These are phyloP conservation scores for Eremochloa ophiuroides DNA, from an alignment of 176 grass and related monocot species.

Conservation along the genomic window DNA sequence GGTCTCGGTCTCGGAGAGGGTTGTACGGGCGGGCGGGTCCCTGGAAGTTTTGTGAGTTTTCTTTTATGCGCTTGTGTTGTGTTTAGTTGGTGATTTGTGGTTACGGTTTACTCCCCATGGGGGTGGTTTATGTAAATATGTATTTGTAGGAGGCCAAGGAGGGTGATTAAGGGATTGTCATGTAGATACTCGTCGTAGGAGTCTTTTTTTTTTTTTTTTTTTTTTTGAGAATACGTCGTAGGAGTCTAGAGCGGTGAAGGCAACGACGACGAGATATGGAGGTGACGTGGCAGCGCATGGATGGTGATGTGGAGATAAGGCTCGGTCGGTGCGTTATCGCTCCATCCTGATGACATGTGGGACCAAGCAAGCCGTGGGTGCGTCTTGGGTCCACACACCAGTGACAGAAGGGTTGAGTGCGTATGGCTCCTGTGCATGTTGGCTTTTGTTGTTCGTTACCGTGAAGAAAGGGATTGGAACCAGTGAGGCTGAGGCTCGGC, in stretches of 20 bases:
- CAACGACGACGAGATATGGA: not conserved
- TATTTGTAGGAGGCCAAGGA: not conserved
- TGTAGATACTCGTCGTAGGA: no score
- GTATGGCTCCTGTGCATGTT: accelerated
- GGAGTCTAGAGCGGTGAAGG: not conserved
- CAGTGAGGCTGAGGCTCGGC: not conserved
- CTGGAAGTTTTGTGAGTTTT: accelerated
- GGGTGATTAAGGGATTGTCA: no score
- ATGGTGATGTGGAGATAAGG: slow-evolving; percentile 32
- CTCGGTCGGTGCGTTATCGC: no score
- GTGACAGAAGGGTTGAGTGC: accelerated
- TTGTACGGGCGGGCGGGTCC: not conserved
- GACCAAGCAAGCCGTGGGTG: accelerated
- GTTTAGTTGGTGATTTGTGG: accelerated
- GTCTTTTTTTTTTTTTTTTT: no score
- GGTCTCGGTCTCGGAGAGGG: not conserved
- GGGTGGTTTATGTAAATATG: accelerated
- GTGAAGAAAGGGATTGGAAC: not conserved
- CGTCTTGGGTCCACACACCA: accelerated
- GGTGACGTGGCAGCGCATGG: slow-evolving; percentile 29
- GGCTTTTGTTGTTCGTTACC: not conserved
- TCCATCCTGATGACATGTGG: slow-evolving; percentile 17
- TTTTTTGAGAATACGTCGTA: no score
- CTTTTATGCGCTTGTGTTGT: accelerated
- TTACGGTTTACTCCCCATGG: not conserved